Base-by-base conservation (phyloP, 371 early-diverging fungal genomes). In the Circinella minor region DNA sequence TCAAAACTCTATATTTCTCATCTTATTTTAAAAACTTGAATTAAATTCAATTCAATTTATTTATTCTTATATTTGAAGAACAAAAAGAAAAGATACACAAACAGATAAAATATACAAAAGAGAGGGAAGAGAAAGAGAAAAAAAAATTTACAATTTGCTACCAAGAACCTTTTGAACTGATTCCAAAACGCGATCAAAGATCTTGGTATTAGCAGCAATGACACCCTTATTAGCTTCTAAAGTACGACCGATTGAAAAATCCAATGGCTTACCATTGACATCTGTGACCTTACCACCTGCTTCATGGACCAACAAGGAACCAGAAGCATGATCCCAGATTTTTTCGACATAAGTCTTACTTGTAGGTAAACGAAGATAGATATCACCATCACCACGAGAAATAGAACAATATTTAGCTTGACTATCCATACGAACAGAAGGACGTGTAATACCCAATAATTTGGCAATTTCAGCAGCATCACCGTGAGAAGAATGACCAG, bases 301-400 rank as follows among this genome's bases (percentile, higher is more conserved):
- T 75, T 99, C 99, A 7, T 84, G 77, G 8, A 98, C 92, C 69
- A 99, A 74, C 17, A 98, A 81, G 60, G 88, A 84, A 8, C 99
- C 99, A 4, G 94, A 91, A 36, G 97, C 99, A 84, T 99, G 99
- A 79, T 98, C 99, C 99, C 99, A 99, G 68, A 98, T 99, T 86
- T 98, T 98, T 73, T 98, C 99, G 48, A 90, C 89, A 74, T 98
- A 99, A 10, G 87, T 81, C 15, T 83, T 88, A 55, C 86, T 86
- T 55, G 88, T 88, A 4, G 98, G 96, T 43, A 98, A 69, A 49
- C 99, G 87, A 57, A 98, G 82, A 74, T 97, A 98, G 47, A 98
- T 92, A 60, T 95, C 93, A 17, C 93, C 95, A 73, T 95, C 93
- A 18, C 97, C 98, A 59, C 95, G 80, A 15, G 95, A 88, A 10